Percentiles rank a stretch among this genome's conserved stretches.
Evolutionary conservation across 306 rosid species (phyloP).

Genomic region (Trifolium fragiferum): DNA sequence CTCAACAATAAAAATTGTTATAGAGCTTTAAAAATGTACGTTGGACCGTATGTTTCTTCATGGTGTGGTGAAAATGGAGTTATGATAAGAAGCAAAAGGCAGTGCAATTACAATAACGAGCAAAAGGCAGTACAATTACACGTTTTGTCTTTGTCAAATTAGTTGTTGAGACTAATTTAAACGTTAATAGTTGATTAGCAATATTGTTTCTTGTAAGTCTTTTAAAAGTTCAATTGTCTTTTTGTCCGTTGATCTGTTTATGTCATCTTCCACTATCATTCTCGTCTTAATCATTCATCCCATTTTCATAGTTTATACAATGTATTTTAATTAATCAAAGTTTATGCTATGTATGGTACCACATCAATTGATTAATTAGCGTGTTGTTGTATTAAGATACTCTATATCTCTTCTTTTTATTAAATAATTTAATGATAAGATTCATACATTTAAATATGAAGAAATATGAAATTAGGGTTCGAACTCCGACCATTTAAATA

Average conservation of each 20-base stretch:
- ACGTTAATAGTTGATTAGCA: not conserved
- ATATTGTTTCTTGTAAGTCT: conserved; percentile 4
- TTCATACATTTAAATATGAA: too few species aligned
- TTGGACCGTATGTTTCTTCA: not conserved
- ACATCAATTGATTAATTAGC: conserved; percentile 1
- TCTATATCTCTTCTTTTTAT: too few species aligned
- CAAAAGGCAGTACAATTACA: not conserved
- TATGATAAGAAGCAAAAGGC: not conserved
- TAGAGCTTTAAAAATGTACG: too few species aligned
- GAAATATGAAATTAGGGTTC: too few species aligned
- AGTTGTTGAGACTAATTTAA: conserved; percentile 24
- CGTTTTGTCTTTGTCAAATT: conserved; percentile 6
- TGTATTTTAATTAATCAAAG: not conserved
- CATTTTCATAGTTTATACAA: not conserved
- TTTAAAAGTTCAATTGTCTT: conserved; percentile 6
- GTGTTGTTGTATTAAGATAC: not conserved
- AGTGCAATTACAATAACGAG: not conserved
- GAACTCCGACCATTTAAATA: too few species aligned
- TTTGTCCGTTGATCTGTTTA: conserved; percentile 33
- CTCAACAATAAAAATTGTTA: too few species aligned
- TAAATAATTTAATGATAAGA: too few species aligned
- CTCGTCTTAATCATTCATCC: not conserved
- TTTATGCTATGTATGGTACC: not conserved
- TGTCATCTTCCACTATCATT: conserved; percentile 17
- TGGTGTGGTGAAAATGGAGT: not conserved